Percentiles rank a stretch among this genome's conserved stretches.
These are phyloP conservation scores for Dictyostelium purpureum DNA, from an alignment of 78 protist species.

Conservation along the genomic window DNA sequence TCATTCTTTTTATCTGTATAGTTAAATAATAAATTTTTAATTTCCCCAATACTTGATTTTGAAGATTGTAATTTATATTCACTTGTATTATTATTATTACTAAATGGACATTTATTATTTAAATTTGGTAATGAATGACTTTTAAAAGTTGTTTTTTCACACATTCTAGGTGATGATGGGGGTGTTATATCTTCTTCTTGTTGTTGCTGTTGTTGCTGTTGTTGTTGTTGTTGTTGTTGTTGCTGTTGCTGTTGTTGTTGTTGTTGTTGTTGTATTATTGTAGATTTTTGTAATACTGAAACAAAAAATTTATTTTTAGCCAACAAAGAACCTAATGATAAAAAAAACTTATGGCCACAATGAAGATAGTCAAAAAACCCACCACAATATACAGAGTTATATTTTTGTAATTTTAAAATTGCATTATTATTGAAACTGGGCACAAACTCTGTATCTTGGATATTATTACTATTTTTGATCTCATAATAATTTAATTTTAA, in stretches of 20 bases:
- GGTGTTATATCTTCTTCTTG: too few relatives aligned
- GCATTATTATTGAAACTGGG: neutral
- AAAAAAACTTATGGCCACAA: constrained; percentile 26
- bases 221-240: too few relatives aligned
- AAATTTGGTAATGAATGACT: too few relatives aligned
- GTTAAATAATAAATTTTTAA: neutral
- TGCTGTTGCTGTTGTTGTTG: neutral
- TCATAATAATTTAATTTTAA: neutral
- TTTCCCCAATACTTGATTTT: constrained; percentile 20
- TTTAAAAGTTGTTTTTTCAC: neutral
- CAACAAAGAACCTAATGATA: constrained; percentile 38
- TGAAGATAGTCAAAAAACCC: constrained; percentile 70
- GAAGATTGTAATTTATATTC: neutral
- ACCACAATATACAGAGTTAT: constrained; percentile 14
- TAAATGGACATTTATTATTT: constrained; percentile 12
- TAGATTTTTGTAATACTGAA: constrained; percentile 37
- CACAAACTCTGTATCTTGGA: neutral
- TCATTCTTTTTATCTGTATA: constrained; percentile 7
- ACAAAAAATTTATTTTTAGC: neutral
- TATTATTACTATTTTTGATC: neutral
- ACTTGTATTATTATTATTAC: neutral
- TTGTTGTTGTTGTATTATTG: neutral
- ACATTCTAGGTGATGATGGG: too few relatives aligned
- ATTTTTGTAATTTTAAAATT: neutral
- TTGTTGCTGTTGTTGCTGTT: too few relatives aligned